Percentiles rank a stretch among this genome's conserved stretches.
These are phyloP conservation scores for Rhizodiscina lignyota DNA, from an alignment of 495 filamentous ascomycete species.

Conservation along the genomic window DNA sequence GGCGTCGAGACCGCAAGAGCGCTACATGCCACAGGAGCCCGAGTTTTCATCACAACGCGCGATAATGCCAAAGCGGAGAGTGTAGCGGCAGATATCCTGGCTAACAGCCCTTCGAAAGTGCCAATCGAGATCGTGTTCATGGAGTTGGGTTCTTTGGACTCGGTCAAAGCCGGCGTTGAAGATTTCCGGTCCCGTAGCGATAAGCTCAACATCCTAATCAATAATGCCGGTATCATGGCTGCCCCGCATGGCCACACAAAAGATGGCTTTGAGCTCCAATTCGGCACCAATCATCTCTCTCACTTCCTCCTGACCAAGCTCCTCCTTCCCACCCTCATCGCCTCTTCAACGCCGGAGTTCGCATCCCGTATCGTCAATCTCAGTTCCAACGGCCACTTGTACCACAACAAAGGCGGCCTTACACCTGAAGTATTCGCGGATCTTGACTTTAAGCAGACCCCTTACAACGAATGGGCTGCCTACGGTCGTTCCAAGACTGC, in stretches of 20 bases:
- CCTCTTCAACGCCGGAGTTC: neutral
- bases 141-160: slow-evolving; percentile 28
- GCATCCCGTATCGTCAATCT: neutral
- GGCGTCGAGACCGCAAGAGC: slow-evolving; percentile 35
- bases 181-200: slow-evolving; percentile 21
- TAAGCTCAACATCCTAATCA: slow-evolving; percentile 11
- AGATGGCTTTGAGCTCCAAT: slow-evolving; percentile 2
- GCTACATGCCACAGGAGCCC: slow-evolving; percentile 29
- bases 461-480: slow-evolving; percentile 15
- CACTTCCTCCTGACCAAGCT: slow-evolving; percentile 2
- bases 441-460: slow-evolving; percentile 5
- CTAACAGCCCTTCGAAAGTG: slow-evolving; percentile 12
- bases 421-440: slow-evolving; percentile 11
- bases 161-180: slow-evolving; percentile 26
- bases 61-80: slow-evolving; percentile 22
- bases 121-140: slow-evolving; percentile 22
- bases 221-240: slow-evolving; percentile 1
- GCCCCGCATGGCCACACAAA: neutral
- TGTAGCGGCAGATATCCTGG: slow-evolving; percentile 12
- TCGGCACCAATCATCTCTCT: neutral
- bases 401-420: no score
- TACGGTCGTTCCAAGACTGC: slow-evolving; percentile 15
- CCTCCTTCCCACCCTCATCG: neutral
- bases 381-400: neutral
- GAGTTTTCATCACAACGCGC: slow-evolving; percentile 28